Conservation (phyloP, 1,139 yeast species). For the Kodamaea ohmeri region DNA sequence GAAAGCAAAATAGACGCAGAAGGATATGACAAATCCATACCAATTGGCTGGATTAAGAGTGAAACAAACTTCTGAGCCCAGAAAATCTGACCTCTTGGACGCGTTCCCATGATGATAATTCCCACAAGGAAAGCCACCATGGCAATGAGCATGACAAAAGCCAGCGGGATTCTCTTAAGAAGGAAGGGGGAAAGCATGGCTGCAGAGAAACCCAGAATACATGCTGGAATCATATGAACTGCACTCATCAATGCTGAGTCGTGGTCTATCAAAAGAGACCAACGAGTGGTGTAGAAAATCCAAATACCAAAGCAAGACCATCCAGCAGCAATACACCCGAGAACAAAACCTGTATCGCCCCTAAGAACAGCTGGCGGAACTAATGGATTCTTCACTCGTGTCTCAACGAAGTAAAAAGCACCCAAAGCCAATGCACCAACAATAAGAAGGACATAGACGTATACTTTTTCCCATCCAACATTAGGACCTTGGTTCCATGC, state of each 20-base stretch:
- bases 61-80: slow-evolving; percentile 57
- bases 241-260: slow-evolving; percentile 35
- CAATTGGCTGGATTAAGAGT: slow-evolving; percentile 47
- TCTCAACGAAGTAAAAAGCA: slow-evolving; percentile 37
- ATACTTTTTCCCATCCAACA: slow-evolving; percentile 52
- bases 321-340: slow-evolving; percentile 52
- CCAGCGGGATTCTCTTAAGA: slow-evolving; percentile 37
- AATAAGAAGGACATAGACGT: slow-evolving; percentile 49
- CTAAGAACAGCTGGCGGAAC: slow-evolving; percentile 43
- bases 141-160: slow-evolving; percentile 44
- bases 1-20: slow-evolving; percentile 55
- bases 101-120: slow-evolving; percentile 39
- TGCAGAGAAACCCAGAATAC: slow-evolving; percentile 44
- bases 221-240: slow-evolving; percentile 39
- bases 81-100: slow-evolving; percentile 46
- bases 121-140: slow-evolving; percentile 45
- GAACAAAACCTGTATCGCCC: slow-evolving; percentile 43
- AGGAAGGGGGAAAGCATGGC: slow-evolving; percentile 43
- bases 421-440: slow-evolving; percentile 41
- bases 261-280: slow-evolving; percentile 31
- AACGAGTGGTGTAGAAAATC: slow-evolving; percentile 46
- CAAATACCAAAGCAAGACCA: slow-evolving; percentile 64
- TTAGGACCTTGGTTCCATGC: slow-evolving; percentile 65
- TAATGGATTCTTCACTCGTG: slow-evolving; percentile 39
- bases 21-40: slow-evolving; percentile 68